Percentiles rank a stretch among this genome's conserved stretches.
Evolutionary conservation across 2,329 filamentous ascomycete genomes (phyloP).

Genomic region (Zymoseptoria passerinii): DNA sequence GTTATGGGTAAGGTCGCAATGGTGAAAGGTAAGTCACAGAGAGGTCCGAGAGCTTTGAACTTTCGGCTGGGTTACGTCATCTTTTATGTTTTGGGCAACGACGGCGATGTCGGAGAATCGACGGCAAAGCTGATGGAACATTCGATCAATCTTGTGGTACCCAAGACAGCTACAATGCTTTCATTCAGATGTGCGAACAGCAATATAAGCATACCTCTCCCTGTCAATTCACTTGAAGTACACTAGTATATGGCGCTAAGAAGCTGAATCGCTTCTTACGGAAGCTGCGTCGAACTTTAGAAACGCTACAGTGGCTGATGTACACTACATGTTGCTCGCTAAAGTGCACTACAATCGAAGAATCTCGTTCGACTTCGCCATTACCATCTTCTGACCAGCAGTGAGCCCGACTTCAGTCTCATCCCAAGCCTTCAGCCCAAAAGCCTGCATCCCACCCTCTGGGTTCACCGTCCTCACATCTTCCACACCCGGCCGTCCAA

Average conservation of each 20-base stretch:
- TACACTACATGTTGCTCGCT: background rate
- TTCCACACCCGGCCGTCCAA: slow-evolving; percentile 34
- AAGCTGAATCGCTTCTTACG: background rate
- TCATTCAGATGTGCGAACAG: too few species aligned
- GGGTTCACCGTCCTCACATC: slow-evolving; percentile 32
- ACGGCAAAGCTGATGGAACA: background rate
- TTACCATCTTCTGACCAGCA: slow-evolving; percentile 43
- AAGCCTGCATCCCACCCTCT: slow-evolving; percentile 45
- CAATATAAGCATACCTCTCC: background rate
- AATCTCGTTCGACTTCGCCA: slow-evolving; percentile 48
- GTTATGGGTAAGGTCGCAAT: background rate
- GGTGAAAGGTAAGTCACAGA: background rate
- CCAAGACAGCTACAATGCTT: background rate
- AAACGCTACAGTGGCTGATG: background rate
- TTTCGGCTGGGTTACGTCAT: background rate
- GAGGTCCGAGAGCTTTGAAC: background rate
- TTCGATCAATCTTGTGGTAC: background rate
- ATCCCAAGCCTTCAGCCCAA: slow-evolving; percentile 48
- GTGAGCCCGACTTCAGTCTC: slow-evolving; percentile 40
- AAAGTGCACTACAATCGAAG: slow-evolving; percentile 38
- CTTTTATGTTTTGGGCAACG: background rate
- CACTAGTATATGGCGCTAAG: background rate
- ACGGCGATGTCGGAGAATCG: background rate
- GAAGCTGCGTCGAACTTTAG: background rate
- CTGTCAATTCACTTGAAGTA: background rate